phyloP scores from a whole-genome alignment of 495 filamentous ascomycete species.

The Penicillium malachiteum region DNA sequence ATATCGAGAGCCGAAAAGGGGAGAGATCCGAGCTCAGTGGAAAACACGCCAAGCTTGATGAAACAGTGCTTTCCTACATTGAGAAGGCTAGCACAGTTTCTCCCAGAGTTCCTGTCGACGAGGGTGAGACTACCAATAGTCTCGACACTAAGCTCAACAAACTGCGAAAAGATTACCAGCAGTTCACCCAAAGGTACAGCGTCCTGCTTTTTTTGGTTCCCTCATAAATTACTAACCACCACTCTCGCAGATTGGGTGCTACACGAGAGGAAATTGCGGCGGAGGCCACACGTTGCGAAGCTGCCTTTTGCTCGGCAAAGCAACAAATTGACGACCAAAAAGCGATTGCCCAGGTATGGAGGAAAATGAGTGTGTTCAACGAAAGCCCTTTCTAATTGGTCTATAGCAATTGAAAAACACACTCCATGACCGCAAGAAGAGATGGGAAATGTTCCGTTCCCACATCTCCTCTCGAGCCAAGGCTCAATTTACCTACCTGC shows the following conservation, averaged over 20 bases:
- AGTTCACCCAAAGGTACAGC: conserved; percentile 49
- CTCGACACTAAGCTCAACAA: conserved; percentile 64
- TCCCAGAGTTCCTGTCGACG: conserved; percentile 60
- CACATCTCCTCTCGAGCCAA: conserved; percentile 82
- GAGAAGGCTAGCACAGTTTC: conserved; percentile 57
- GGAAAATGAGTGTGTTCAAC: background rate
- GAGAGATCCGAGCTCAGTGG: conserved; percentile 45
- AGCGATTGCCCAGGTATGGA: conserved; percentile 51
- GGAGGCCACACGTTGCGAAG: conserved; percentile 43
- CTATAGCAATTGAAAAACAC: conserved; percentile 59
- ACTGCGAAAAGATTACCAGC: conserved; percentile 55
- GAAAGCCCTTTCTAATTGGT: background rate
- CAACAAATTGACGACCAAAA: conserved; percentile 49
- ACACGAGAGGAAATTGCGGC: conserved; percentile 63
- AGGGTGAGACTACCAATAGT: conserved; percentile 61
- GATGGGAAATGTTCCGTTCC: conserved; percentile 78
- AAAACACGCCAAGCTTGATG: conserved; percentile 46
- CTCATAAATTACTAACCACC: conserved; percentile 16
- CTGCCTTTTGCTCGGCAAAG: conserved; percentile 42
- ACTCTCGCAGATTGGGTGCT: conserved; percentile 57
- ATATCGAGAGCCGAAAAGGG: conserved; percentile 47
- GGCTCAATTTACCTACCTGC: conserved; percentile 79
- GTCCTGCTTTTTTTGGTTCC: background rate
- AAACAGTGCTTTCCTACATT: conserved; percentile 53
- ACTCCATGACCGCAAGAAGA: conserved; percentile 65